Base-by-base conservation (phyloP, 805 yeast genomes). In the Priceomyces haplophilus region DNA sequence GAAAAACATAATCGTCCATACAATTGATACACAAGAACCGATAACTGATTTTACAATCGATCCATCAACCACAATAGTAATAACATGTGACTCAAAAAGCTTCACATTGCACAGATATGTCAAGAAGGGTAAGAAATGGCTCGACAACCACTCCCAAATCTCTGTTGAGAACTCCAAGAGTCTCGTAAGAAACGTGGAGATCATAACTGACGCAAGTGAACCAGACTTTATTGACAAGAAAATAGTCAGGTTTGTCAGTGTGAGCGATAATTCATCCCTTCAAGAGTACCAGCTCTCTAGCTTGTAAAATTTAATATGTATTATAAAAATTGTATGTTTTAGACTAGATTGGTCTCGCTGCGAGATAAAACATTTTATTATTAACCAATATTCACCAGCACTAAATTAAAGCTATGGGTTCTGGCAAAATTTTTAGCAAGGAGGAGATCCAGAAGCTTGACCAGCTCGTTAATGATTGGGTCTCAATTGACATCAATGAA, bases 61-160 rank as follows among this genome's bases (percentile, higher is more conserved):
- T 41, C 62, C 65, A 2, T 66, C 74, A 3, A 62, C 73, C 33
- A 57, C 59, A 24, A 47, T 67, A 25, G 40, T 70, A 23, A 46
- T 61, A 4, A 54, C 65, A 4, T 40, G 48, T 34, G 55, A 51
- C 23, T 43, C 47, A 15, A 41, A 53, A 11, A 46, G 47, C 3
- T 17, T 71, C 18, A 50, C 46, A 34, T 51, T 67, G 16, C 72
- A 66, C 43, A 55, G 65, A 42, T 73, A 65, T 48, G 50, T 55
- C 40, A 72, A 73, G 49, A 66, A 65, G 50, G 68, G 64, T 4
- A 72, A 72, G 50, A 40, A 38, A 12, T 73, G 75, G 75, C 15
- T 47, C 7, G 46, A 47, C 19, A 31, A 54, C 39, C 36, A 38
- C 12, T 20, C 44, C 30, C 35, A 40, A 25, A 16, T 18, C 12